A percentile compares a stretch with the other conserved stretches of the same genome.
Evolutionary conservation across 2,329 filamentous ascomycete genomes (phyloP).

Genomic region (Phoma sp.): DNA sequence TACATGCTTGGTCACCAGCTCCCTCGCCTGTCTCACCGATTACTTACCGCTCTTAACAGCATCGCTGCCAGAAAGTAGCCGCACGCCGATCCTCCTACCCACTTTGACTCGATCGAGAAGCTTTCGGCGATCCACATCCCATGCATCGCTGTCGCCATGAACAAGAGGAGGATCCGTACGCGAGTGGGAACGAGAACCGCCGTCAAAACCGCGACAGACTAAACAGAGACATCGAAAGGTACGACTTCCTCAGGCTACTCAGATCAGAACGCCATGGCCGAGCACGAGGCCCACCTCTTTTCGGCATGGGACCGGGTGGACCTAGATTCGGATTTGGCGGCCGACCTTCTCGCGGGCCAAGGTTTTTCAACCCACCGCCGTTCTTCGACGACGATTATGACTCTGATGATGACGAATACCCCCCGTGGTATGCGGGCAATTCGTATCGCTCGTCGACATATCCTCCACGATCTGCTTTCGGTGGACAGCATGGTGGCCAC

Average conservation of each 20-base stretch:
- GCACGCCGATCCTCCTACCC: neutral
- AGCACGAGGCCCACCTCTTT: neutral
- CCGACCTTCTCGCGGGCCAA: neutral
- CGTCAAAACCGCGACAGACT: conserved; percentile 14
- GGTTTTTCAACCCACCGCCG: neutral
- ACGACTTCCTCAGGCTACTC: neutral
- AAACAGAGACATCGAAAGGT: neutral
- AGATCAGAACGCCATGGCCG: neutral
- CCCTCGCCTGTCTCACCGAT: neutral
- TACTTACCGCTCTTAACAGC: neutral
- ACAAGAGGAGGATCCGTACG: conserved; percentile 14
- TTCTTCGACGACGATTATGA: neutral
- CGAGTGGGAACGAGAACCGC: conserved; percentile 20
- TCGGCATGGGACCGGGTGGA: neutral
- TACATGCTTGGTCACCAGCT: neutral
- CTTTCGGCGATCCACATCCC: neutral
- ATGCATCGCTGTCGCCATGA: conserved; percentile 3
- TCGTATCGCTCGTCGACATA: neutral
- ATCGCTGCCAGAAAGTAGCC: neutral
- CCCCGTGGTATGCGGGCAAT: neutral
- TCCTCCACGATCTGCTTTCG: neutral
- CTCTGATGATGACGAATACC: neutral
- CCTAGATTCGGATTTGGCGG: neutral
- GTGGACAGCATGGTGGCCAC: neutral
- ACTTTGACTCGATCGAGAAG: neutral